Percentiles rank a stretch among this genome's conserved stretches.
Evolutionary conservation across 2,329 filamentous ascomycete genomes (phyloP).

Genomic region (Pestalotiopsis fici): DNA sequence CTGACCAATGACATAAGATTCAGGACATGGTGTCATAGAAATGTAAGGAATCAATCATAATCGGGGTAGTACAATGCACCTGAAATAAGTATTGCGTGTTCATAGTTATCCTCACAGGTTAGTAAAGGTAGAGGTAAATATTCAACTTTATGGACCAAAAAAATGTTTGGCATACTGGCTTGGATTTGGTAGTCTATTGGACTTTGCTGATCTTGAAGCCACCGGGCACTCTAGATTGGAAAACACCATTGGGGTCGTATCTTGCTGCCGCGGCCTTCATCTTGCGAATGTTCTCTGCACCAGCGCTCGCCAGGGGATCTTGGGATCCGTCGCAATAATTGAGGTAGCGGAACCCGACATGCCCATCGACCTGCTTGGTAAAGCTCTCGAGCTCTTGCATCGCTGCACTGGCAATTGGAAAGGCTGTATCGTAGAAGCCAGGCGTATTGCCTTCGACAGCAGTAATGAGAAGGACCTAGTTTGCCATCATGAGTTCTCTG

Average conservation of each 20-base stretch:
- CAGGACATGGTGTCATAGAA: no score
- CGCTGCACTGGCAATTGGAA: conserved; percentile 29
- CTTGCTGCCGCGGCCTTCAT: conserved; percentile 30
- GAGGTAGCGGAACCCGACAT: conserved; percentile 34
- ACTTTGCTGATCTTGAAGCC: conserved; percentile 32
- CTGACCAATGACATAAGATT: no score
- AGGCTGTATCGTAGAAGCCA: conserved; percentile 26
- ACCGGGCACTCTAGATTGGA: conserved; percentile 35
- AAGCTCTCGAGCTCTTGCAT: conserved; percentile 21
- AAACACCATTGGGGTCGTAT: conserved; percentile 37
- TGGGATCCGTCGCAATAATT: conserved; percentile 37
- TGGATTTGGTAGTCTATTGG: no score
- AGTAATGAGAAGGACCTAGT: background rate
- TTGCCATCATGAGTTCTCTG: background rate
- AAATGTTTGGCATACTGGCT: no score
- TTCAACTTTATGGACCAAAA: no score
- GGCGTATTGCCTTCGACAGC: conserved; percentile 4
- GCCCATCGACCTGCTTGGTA: conserved; percentile 10
- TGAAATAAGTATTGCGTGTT: no score
- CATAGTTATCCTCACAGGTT: no score
- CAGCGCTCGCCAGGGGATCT: conserved; percentile 32
- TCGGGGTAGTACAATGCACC: no score
- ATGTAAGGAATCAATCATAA: no score
- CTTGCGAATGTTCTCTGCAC: conserved; percentile 28
- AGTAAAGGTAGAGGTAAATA: no score